Percentiles rank a stretch among this genome's conserved stretches.
phyloP scores from a whole-genome alignment of 768 basidiomycete genomes.

The Phaffia tasmanica region DNA sequence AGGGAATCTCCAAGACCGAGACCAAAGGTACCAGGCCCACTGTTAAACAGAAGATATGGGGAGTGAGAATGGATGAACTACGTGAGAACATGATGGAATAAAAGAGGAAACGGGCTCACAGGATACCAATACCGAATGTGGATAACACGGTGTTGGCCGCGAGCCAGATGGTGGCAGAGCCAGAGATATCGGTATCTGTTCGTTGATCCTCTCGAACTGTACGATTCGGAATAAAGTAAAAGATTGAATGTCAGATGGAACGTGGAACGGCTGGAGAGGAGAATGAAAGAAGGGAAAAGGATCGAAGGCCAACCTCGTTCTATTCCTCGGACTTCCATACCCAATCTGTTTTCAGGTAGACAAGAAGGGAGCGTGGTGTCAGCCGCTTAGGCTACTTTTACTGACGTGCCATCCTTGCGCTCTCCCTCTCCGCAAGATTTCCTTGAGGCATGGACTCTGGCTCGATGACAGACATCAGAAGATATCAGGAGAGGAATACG shows the following conservation, averaged over 20 bases:
- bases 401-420: not conserved
- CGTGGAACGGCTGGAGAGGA: not conserved
- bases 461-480: not conserved
- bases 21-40: not conserved
- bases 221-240: not conserved
- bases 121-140: conserved; percentile 24
- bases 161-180: not conserved
- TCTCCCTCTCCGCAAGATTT: no score
- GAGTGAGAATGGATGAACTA: not conserved
- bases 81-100: not conserved
- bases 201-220: no score
- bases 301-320: conserved; percentile 8
- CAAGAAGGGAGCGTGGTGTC: not conserved
- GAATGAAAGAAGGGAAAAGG: not conserved
- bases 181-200: no score
- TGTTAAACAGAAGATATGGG: not conserved
- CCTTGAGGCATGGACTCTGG: no score
- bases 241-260: not conserved
- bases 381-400: not conserved
- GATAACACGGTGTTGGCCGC: conserved; percentile 24
- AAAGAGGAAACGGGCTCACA: conserved; percentile 2
- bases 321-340: conserved; percentile 24
- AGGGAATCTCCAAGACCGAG: conserved; percentile 21
- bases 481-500: not conserved
- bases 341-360: not conserved